Evolutionary conservation across 208 protist species (phyloP), one percentile per base, ranked within the genome.

Genomic region (Acanthamoeba pearcei): DNA sequence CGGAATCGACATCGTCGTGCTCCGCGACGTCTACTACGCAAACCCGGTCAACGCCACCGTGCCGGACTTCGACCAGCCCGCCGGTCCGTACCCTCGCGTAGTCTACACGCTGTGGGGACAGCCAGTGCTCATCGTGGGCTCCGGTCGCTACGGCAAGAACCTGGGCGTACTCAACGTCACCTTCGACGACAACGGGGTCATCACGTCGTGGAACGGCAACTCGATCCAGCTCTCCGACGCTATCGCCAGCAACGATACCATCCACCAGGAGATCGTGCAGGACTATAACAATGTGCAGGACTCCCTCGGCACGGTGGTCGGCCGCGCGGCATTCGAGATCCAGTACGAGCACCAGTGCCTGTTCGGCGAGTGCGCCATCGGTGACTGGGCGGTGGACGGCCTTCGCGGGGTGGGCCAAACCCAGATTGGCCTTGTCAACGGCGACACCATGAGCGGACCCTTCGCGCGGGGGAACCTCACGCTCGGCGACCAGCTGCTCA

Each of bases 331-430:
- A 13, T 49, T 19, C 35, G 85, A 91, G 60, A 49, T 91, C 9
- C 24, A 19, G 15, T 91, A 51, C 60, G 55, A 91, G 64, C 32
- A 91, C 17, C 64, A 9, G 1, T 91, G 85, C 35, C 85, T 91
- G 27, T 91, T 72, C 19, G 85, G 85, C 10, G 29, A 91, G 55
- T 91, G 85, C 55, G 70, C 85, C 15, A 91, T 91, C 55, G 85
- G 85, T 13, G 49, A 66, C 38, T 91, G 85, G 85, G 51, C 85
- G 4, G 46, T 55, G 3, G 85, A 91, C 32, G 57, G 32, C 29
- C n/a, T 91, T 17, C 15, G 42, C 9, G 12, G 17, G n/a, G n/a
- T 27, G 3, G 85, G 85, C n/a, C 29, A 72, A 10, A 91, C 85
- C 0, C n/a, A 38, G 49, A 72, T 91, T 8, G 85, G 60, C 27